Evolutionary conservation across 202 grass and related monocot genomes (phyloP).

Genomic region (Zizania palustris): DNA sequence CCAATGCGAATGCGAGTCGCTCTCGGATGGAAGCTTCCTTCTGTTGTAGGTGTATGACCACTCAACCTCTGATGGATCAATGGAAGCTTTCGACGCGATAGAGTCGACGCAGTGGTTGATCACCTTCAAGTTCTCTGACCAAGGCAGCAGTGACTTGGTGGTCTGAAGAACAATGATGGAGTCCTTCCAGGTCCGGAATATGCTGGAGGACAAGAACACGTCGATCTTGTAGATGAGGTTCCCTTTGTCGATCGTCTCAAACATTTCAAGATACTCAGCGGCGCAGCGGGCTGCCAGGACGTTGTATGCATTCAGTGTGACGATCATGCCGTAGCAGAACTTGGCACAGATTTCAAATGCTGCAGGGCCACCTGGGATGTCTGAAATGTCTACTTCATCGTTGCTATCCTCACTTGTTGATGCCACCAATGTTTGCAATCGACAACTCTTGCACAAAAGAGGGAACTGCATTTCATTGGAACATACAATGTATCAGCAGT

Average conservation of each 20-base stretch:
- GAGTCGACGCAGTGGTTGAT: constrained; percentile 74
- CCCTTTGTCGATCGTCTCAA: constrained; percentile 81
- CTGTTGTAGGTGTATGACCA: constrained; percentile 98
- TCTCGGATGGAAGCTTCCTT: constrained; percentile 79
- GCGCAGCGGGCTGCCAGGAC: constrained; percentile 77
- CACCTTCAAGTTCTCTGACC: constrained; percentile 84
- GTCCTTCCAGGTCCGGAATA: constrained; percentile 93
- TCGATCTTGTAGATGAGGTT: constrained; percentile 97
- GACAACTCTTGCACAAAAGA: constrained; percentile 87
- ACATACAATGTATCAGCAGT: constrained; percentile 7
- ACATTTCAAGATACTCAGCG: constrained; percentile 96
- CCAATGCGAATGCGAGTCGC: constrained; percentile 66
- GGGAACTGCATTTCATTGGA: constrained; percentile 74
- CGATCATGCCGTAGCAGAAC: constrained; percentile 92
- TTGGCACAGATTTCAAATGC: constrained; percentile 93
- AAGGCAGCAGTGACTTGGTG: constrained; percentile 63
- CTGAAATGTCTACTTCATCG: constrained; percentile 75
- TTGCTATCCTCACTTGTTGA: constrained; percentile 63
- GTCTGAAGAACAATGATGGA: constrained; percentile 89
- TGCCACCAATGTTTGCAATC: constrained; percentile 74
- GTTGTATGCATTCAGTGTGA: constrained; percentile 96
- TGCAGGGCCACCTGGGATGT: constrained; percentile 84
- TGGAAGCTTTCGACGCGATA: constrained; percentile 65
- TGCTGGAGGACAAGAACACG: constrained; percentile 76
- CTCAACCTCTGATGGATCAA: constrained; percentile 76